These are phyloP conservation scores for Mucor saturninus DNA, from an alignment of 371 early-diverging fungal species.

Conservation along the genomic window DNA sequence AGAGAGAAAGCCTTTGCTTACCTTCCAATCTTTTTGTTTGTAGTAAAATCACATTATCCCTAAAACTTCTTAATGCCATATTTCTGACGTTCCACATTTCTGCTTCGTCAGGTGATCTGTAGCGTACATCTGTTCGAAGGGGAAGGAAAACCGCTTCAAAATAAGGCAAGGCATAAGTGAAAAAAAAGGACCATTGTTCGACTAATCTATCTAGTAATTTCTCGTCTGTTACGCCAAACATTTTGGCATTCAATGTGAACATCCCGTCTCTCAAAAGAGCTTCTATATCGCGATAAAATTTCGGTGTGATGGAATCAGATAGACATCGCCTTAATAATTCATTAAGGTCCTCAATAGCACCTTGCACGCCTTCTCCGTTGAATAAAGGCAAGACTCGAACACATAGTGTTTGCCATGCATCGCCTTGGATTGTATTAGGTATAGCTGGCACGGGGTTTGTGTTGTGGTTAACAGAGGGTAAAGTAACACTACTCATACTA, in stretches of 20 bases:
- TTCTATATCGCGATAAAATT: conserved; percentile 60
- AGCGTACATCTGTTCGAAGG: conserved; percentile 59
- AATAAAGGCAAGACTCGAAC: conserved; percentile 81
- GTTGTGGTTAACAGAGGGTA: background rate
- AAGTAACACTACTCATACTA: conserved; percentile 37
- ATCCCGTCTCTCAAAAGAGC: conserved; percentile 73
- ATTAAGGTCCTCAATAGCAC: conserved; percentile 83
- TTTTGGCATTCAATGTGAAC: conserved; percentile 74
- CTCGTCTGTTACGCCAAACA: conserved; percentile 75
- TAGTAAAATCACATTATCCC: conserved; percentile 74
- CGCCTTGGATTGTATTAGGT: conserved; percentile 39
- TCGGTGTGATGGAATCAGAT: conserved; percentile 52
- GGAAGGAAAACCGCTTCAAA: conserved; percentile 89
- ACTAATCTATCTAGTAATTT: conserved; percentile 73
- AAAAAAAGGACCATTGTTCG: conserved; percentile 86
- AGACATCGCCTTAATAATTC: conserved; percentile 78
- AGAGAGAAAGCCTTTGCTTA: conserved; percentile 25
- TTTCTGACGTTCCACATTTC: conserved; percentile 66
- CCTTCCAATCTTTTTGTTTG: conserved; percentile 73
- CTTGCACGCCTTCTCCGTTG: conserved; percentile 84
- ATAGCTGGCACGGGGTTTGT: background rate
- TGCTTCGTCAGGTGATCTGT: conserved; percentile 44
- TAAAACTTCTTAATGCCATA: conserved; percentile 71
- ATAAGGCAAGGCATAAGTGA: conserved; percentile 83
- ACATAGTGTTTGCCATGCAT: conserved; percentile 79